Percentiles rank a stretch among this genome's conserved stretches.
Evolutionary conservation across 2,329 filamentous ascomycete species (phyloP).

Genomic region (Fulvia fulva): DNA sequence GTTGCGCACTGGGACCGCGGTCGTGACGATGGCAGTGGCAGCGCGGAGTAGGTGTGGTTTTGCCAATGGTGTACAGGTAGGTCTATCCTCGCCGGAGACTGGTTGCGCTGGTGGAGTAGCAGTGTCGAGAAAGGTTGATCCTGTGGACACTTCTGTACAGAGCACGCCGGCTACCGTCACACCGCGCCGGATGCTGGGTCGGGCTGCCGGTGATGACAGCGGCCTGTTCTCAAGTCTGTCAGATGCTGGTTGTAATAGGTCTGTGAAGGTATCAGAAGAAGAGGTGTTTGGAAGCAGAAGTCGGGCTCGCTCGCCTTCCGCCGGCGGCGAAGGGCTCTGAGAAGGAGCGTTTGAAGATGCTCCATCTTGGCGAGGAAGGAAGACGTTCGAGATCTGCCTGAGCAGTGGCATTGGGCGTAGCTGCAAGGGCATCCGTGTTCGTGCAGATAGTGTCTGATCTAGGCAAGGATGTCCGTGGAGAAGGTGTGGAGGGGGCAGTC

Average conservation of each 20-base stretch:
- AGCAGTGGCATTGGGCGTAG: neutral
- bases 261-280: neutral
- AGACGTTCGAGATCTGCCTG: neutral
- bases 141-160: conserved; percentile 1
- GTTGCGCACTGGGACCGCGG: neutral
- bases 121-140: neutral
- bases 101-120: conserved; percentile 1
- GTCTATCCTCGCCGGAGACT: neutral
- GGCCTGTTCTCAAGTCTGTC: conserved; percentile 13
- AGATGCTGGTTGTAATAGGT: conserved; percentile 8
- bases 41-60: neutral
- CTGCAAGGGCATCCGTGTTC: neutral
- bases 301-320: neutral
- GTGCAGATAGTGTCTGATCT: neutral
- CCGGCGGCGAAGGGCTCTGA: neutral
- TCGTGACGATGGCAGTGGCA: conserved; percentile 1
- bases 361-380: neutral
- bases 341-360: neutral
- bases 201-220: conserved; percentile 17
- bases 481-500: neutral
- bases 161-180: conserved; percentile 3
- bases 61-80: neutral
- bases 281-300: neutral
- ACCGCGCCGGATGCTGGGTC: conserved; percentile 1
- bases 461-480: neutral